Evolutionary conservation across 805 yeast genomes (phyloP).

Genomic region (Maudiozyma barnettii): DNA sequence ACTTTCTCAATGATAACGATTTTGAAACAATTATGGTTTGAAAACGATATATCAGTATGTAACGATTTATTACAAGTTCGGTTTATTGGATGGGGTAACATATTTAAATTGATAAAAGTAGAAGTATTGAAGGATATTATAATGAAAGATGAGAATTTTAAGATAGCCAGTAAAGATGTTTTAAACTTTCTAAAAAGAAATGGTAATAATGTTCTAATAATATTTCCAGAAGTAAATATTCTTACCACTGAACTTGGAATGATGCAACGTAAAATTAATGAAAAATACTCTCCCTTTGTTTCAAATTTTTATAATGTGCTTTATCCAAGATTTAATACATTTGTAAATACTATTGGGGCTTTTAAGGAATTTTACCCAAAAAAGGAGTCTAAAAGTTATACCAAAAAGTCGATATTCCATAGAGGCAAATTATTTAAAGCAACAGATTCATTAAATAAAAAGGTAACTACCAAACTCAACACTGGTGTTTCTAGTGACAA

Average conservation of each 20-base stretch:
- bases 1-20: background rate
- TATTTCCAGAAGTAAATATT: constrained; percentile 82
- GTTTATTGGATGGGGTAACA: constrained; percentile 61
- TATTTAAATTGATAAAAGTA: constrained; percentile 54
- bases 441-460: background rate
- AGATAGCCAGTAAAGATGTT: constrained; percentile 24
- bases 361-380: background rate
- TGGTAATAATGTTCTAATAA: constrained; percentile 48
- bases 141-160: constrained; percentile 65
- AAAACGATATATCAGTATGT: background rate
- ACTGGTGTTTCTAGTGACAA: too few species aligned
- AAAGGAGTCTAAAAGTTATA: background rate
- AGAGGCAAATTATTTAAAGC: background rate
- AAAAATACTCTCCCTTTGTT: constrained; percentile 40
- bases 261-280: constrained; percentile 46
- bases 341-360: constrained; percentile 40
- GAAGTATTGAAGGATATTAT: constrained; percentile 38
- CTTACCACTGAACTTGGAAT: constrained; percentile 39
- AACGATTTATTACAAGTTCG: constrained; percentile 35
- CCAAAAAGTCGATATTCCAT: background rate
- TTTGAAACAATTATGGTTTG: constrained; percentile 4
- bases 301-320: constrained; percentile 52
- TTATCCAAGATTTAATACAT: constrained; percentile 67
- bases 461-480: background rate
- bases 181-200: constrained; percentile 19